These are phyloP conservation scores for Petrea volubilis DNA, from an alignment of 257 asterid genomes.

Conservation along the genomic window DNA sequence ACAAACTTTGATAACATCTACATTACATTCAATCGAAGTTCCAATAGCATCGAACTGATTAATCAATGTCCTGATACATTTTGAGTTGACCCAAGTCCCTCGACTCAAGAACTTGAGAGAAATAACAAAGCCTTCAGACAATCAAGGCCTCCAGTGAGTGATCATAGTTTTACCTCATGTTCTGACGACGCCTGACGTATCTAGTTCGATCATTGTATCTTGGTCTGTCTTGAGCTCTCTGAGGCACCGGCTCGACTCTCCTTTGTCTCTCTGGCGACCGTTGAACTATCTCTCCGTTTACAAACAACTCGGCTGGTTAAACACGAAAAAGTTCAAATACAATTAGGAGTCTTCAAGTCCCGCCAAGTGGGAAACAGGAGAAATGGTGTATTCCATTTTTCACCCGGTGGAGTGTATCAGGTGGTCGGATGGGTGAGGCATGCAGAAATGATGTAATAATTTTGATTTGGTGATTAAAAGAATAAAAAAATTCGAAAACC, in stretches of 20 bases:
- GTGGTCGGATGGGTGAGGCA: too few relatives aligned
- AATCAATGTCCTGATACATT: not conserved
- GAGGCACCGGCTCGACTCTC: slow-evolving; percentile 95
- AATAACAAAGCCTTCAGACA: not conserved
- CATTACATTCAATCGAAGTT: not conserved
- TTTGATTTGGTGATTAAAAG: too few relatives aligned
- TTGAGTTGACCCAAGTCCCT: slow-evolving; percentile 1
- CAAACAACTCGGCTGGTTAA: slow-evolving; percentile 74
- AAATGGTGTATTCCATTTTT: too few relatives aligned
- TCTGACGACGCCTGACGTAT: slow-evolving; percentile 77
- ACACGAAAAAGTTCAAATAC: not conserved
- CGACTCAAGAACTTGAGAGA: not conserved
- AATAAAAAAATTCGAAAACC: too few relatives aligned
- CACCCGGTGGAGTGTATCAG: too few relatives aligned
- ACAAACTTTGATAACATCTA: too few relatives aligned
- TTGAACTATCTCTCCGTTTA: slow-evolving; percentile 89
- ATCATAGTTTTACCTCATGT: slow-evolving; percentile 38
- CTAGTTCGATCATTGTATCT: slow-evolving; percentile 93
- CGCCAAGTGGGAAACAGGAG: not conserved
- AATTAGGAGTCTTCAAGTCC: not conserved
- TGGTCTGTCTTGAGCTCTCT: slow-evolving; percentile 87
- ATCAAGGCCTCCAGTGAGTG: not conserved
- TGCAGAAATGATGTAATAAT: too few relatives aligned
- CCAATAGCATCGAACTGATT: not conserved
- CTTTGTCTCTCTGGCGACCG: slow-evolving; percentile 96